Percentiles rank a stretch among this genome's conserved stretches.
Conservation (phyloP, 78 protist genomes). For the Dictyostelium brefeldianum region DNA sequence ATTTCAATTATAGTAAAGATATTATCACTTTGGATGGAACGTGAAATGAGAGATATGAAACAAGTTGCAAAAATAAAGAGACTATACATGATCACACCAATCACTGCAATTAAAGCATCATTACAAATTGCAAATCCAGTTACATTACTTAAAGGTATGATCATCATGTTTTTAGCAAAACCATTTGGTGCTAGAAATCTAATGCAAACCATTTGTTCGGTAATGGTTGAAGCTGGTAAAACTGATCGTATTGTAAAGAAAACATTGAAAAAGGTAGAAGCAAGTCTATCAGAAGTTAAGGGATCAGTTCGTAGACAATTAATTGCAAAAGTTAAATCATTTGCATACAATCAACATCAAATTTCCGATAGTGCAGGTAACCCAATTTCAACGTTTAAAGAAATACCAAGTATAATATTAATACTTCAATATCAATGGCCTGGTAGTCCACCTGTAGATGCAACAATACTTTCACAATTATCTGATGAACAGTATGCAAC, state of each 20-base stretch:
- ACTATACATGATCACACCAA: slow-evolving; percentile 65
- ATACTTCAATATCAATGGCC: slow-evolving; percentile 80
- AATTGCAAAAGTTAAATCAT: slow-evolving; percentile 29
- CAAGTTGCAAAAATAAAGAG: slow-evolving; percentile 58
- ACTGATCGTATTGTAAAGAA: slow-evolving; percentile 31
- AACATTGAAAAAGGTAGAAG: slow-evolving; percentile 29
- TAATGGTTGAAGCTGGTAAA: slow-evolving; percentile 56
- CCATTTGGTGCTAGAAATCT: slow-evolving; percentile 75
- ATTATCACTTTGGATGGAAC: slow-evolving; percentile 73
- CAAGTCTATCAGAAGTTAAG: slow-evolving; percentile 1
- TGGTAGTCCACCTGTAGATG: slow-evolving; percentile 39
- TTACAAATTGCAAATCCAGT: slow-evolving; percentile 63
- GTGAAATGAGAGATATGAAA: slow-evolving; percentile 69
- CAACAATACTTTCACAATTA: slow-evolving; percentile 3
- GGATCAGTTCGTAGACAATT: neutral
- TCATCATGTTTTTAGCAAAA: slow-evolving; percentile 64
- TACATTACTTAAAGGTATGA: slow-evolving; percentile 59
- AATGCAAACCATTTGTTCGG: slow-evolving; percentile 66
- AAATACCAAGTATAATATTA: slow-evolving; percentile 22
- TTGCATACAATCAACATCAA: neutral
- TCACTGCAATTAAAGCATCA: slow-evolving; percentile 69
- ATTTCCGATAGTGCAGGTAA: neutral
- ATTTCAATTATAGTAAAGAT: slow-evolving; percentile 18
- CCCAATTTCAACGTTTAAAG: slow-evolving; percentile 32
- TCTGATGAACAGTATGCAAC: slow-evolving; percentile 46